A percentile compares a stretch with the other conserved stretches of the same genome.
These are phyloP conservation scores for Colletotrichum limetticola DNA, from an alignment of 2,329 filamentous ascomycete species.

Conservation along the genomic window DNA sequence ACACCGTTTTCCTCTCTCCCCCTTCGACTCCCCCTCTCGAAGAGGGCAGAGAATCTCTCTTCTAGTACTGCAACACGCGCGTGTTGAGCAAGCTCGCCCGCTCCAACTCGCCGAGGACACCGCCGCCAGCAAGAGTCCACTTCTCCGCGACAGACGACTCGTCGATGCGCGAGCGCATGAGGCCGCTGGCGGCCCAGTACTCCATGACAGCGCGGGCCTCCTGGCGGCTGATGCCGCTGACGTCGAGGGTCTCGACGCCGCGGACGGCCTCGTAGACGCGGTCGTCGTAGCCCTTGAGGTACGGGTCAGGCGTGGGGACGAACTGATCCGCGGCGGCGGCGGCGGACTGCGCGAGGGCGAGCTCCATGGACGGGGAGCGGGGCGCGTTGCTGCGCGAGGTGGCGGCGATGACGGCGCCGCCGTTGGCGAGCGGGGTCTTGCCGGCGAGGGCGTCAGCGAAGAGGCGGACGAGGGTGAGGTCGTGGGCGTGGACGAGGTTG, in stretches of 20 bases:
- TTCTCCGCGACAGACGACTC: constrained; percentile 80
- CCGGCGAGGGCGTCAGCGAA: constrained; percentile 80
- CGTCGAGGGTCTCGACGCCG: constrained; percentile 61
- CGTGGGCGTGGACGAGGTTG: constrained; percentile 84
- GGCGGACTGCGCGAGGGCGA: constrained; percentile 69
- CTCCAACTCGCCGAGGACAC: constrained; percentile 88
- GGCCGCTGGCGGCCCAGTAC: constrained; percentile 90
- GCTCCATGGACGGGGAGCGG: constrained; percentile 72
- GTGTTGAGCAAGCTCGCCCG: constrained; percentile 65
- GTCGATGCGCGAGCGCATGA: constrained; percentile 77
- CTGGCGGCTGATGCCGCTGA: constrained; percentile 76
- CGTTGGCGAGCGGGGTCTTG: constrained; percentile 69
- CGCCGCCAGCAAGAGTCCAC: constrained; percentile 85
- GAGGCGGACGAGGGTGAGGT: constrained; percentile 79
- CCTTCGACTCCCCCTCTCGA: too few relatives aligned
- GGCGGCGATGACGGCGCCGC: constrained; percentile 81
- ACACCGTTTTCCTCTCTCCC: background rate
- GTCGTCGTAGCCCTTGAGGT: constrained; percentile 65
- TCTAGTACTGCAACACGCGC: constrained; percentile 45
- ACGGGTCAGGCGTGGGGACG: constrained; percentile 61
- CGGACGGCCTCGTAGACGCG: constrained; percentile 64
- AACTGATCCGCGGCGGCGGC: constrained; percentile 53
- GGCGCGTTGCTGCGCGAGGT: constrained; percentile 79
- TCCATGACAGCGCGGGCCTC: constrained; percentile 88
- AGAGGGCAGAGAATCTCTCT: too few relatives aligned